These are phyloP conservation scores for Alternaria incomplexa DNA, from an alignment of 2,329 filamentous ascomycete genomes.

Conservation along the genomic window DNA sequence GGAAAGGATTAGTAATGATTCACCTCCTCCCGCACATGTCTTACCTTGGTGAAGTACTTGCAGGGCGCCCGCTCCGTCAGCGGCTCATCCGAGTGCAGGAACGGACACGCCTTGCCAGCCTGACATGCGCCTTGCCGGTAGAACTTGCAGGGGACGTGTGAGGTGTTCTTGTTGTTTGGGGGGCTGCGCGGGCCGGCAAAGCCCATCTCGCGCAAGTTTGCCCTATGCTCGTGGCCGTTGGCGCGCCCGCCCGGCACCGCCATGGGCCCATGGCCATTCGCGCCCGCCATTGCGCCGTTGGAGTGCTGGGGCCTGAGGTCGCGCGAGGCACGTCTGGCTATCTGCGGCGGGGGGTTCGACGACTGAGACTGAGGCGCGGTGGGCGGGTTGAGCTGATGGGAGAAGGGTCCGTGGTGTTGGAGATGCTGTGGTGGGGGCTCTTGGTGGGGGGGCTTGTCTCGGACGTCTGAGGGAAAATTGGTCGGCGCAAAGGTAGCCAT, in stretches of 20 bases:
- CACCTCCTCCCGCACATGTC: not conserved
- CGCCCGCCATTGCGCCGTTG: slow-evolving; percentile 43
- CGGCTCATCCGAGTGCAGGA: slow-evolving; percentile 88
- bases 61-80: slow-evolving; percentile 85
- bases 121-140: slow-evolving; percentile 95
- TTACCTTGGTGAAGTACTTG: slow-evolving; percentile 98
- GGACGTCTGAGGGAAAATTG: slow-evolving; percentile 24
- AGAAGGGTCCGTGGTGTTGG: slow-evolving; percentile 30
- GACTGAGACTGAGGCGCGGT: slow-evolving; percentile 20
- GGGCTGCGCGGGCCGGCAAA: slow-evolving; percentile 54
- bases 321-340: slow-evolving; percentile 36
- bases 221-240: slow-evolving; percentile 37
- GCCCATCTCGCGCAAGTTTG: slow-evolving; percentile 46
- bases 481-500: slow-evolving; percentile 40
- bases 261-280: slow-evolving; percentile 45
- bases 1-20: not conserved
- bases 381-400: slow-evolving; percentile 36
- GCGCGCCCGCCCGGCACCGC: slow-evolving; percentile 45
- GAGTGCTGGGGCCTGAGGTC: slow-evolving; percentile 38
- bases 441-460: slow-evolving; percentile 41
- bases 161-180: slow-evolving; percentile 70
- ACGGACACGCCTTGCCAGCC: slow-evolving; percentile 93
- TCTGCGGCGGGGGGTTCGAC: slow-evolving; percentile 28
- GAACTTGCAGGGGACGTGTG: slow-evolving; percentile 99
- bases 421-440: slow-evolving; percentile 36